Evolutionary conservation across 306 rosid genomes (phyloP).

Genomic region (Senna tora): DNA sequence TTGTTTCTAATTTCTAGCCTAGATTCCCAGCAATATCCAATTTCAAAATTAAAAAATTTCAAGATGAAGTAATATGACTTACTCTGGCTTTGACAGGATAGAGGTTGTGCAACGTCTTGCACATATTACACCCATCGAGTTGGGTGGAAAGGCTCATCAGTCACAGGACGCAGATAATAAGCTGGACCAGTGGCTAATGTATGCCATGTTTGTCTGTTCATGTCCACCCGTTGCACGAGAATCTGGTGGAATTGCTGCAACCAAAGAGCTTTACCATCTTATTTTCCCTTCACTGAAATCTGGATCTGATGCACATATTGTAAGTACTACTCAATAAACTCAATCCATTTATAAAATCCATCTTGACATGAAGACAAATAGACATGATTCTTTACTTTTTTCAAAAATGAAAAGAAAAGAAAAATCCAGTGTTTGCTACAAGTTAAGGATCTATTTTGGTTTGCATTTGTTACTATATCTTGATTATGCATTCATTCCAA

Average conservation of each 20-base stretch:
- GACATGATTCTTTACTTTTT: constrained; percentile 14
- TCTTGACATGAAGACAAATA: constrained; percentile 26
- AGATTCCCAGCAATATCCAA: constrained; percentile 24
- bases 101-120: constrained; percentile 95
- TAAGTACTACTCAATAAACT: constrained; percentile 53
- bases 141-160: constrained; percentile 96
- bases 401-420: no score
- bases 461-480: neutral
- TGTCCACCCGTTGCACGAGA: constrained; percentile 88
- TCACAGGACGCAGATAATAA: constrained; percentile 94
- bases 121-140: constrained; percentile 88
- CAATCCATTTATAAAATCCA: constrained; percentile 13
- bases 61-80: constrained; percentile 30
- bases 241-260: constrained; percentile 58
- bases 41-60: constrained; percentile 2
- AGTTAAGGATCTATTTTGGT: constrained; percentile 30
- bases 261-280: constrained; percentile 90
- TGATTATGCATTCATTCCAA: constrained; percentile 22
- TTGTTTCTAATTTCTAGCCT: neutral
- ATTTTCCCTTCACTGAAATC: constrained; percentile 91
- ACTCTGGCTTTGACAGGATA: constrained; percentile 57
- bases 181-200: constrained; percentile 98
- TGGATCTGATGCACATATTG: constrained; percentile 87
- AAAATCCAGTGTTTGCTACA: neutral
- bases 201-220: constrained; percentile 92